Evolutionary conservation across 148 eudicot species (phyloP).

Genomic region (Chenopodium album): DNA sequence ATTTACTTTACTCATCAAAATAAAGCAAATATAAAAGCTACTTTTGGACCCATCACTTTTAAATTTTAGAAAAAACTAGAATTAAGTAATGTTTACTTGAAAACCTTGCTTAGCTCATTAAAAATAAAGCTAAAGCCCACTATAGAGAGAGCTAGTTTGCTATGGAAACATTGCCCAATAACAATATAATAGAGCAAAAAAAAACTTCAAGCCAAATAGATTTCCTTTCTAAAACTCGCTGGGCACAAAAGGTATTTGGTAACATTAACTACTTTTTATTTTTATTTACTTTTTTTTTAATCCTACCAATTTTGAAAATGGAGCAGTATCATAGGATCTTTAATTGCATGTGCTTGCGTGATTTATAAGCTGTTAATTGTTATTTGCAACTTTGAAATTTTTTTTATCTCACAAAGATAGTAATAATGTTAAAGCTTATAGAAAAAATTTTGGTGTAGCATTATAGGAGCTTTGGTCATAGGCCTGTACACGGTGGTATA

Average conservation of each 20-base stretch:
- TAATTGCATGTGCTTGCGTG: neutral
- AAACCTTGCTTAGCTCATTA: too few relatives aligned
- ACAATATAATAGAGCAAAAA: neutral
- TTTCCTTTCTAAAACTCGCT: neutral
- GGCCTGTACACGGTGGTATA: conserved; percentile 76
- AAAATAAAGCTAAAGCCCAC: neutral
- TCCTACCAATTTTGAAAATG: neutral
- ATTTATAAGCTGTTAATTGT: too few relatives aligned
- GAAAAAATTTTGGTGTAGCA: conserved; percentile 34
- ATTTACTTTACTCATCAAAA: too few relatives aligned
- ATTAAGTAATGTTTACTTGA: too few relatives aligned
- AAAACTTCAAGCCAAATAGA: neutral
- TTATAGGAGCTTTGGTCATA: conserved; percentile 55
- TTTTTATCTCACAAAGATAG: too few relatives aligned
- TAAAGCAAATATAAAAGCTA: too few relatives aligned
- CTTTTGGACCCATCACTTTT: too few relatives aligned
- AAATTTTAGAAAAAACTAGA: too few relatives aligned
- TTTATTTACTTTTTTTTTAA: neutral
- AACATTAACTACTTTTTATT: neutral
- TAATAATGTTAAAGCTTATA: neutral
- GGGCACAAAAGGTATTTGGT: neutral
- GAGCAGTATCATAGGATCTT: too few relatives aligned
- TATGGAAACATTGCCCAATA: too few relatives aligned
- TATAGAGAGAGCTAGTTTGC: too few relatives aligned
- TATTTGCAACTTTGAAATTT: too few relatives aligned